Conservation (phyloP, 23 red algal genomes). For the Gracilaria gracilis region DNA sequence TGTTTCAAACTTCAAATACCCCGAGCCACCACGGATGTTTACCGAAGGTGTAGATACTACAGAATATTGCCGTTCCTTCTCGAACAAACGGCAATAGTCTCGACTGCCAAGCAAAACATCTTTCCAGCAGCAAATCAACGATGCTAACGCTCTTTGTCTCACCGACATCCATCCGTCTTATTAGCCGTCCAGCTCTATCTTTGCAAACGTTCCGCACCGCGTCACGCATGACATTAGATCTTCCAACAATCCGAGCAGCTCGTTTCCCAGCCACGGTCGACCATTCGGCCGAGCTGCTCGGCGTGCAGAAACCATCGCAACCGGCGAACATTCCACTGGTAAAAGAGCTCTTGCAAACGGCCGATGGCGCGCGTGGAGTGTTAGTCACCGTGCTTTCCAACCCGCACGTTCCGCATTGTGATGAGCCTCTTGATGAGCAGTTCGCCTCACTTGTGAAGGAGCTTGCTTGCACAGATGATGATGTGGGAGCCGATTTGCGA, state of each 20-base stretch:
- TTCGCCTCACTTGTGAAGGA: not conserved
- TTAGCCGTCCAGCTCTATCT: not conserved
- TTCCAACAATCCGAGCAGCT: not conserved
- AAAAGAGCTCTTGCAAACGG: not conserved
- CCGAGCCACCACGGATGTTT: too few relatives aligned
- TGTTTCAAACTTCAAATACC: too few relatives aligned
- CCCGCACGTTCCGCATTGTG: constrained; percentile 1
- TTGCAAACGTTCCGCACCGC: not conserved
- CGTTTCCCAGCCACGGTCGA: constrained; percentile 23
- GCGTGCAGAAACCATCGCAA: not conserved
- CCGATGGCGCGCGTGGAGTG: constrained; percentile 16
- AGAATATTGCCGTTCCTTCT: too few relatives aligned
- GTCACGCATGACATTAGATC: constrained; percentile 2
- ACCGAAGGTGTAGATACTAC: too few relatives aligned
- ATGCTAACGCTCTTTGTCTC: constrained; percentile 1
- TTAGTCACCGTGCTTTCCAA: constrained; percentile 11
- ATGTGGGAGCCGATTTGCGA: not conserved
- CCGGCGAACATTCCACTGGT: not conserved
- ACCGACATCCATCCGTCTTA: not conserved
- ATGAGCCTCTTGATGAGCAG: constrained; percentile 13
- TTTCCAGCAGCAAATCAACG: not conserved
- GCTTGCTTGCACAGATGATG: not conserved
- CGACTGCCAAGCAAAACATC: too few relatives aligned
- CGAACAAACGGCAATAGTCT: too few relatives aligned
- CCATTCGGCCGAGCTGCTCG: not conserved